A percentile compares a stretch with the other conserved stretches of the same genome.
These are phyloP conservation scores for Pyrus communis DNA, from an alignment of 306 rosid species.

Conservation along the genomic window DNA sequence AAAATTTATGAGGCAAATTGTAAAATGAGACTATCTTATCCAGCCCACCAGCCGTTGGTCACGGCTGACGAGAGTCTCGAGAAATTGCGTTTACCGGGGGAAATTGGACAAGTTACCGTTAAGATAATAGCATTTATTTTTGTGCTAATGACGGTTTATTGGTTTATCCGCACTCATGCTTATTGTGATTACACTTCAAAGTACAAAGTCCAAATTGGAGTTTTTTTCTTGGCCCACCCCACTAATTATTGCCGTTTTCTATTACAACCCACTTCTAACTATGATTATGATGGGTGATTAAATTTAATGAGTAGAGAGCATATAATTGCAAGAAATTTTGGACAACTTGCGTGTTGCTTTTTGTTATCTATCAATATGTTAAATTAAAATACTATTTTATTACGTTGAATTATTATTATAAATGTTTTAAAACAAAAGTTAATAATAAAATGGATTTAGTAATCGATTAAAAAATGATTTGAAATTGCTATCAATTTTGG, in stretches of 20 bases:
- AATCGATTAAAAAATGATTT: too few relatives aligned
- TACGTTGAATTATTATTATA: too few relatives aligned
- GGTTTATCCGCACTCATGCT: background rate
- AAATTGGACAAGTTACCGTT: background rate
- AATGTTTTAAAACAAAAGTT: too few relatives aligned
- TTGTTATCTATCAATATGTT: too few relatives aligned
- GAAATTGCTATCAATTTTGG: too few relatives aligned
- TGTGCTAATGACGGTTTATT: conserved; percentile 9
- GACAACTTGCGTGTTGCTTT: background rate
- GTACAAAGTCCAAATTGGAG: background rate
- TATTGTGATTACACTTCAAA: background rate
- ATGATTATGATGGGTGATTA: background rate
- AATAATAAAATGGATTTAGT: too few relatives aligned
- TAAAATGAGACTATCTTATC: background rate
- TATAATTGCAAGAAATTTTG: background rate
- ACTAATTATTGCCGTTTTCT: background rate
- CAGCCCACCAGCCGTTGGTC: background rate
- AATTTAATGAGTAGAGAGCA: too few relatives aligned
- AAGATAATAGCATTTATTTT: background rate
- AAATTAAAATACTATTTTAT: too few relatives aligned
- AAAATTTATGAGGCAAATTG: background rate
- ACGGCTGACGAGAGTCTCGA: background rate
- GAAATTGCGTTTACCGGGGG: background rate
- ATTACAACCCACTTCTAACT: background rate
- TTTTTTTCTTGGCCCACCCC: background rate